phyloP scores from a whole-genome alignment of 495 filamentous ascomycete genomes.

The Tuber melanosporum region DNA sequence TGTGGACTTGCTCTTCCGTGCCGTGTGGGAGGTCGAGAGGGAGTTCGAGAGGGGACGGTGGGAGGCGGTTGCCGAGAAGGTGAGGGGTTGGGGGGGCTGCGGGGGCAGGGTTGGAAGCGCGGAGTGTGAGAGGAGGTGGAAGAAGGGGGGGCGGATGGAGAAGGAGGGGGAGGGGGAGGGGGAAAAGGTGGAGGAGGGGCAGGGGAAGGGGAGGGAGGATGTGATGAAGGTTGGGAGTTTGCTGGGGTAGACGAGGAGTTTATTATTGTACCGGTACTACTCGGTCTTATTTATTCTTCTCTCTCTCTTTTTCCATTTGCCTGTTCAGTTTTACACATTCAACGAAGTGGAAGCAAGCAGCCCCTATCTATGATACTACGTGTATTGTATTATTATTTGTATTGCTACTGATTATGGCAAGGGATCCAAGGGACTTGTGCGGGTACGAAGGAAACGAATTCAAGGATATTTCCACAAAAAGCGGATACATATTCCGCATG shows the following conservation, averaged over 20 bases:
- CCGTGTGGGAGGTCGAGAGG: conserved; percentile 23
- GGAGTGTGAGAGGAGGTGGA: conserved; percentile 30
- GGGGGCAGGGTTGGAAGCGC: conserved; percentile 22
- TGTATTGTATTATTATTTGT: neutral
- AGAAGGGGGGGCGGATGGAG: conserved; percentile 11
- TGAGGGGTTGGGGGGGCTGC: conserved; percentile 13
- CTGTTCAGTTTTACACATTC: neutral
- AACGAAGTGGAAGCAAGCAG: neutral
- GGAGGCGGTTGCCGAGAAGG: conserved; percentile 24
- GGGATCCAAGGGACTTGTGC: neutral
- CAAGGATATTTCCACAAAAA: neutral
- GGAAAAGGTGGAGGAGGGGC: neutral
- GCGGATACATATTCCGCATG: neutral
- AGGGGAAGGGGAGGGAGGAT: neutral
- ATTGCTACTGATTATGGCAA: neutral
- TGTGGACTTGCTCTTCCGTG: conserved; percentile 27
- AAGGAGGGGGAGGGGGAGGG: neutral
- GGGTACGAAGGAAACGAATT: neutral
- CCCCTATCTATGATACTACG: neutral
- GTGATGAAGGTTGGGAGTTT: neutral
- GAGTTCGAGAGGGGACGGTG: conserved; percentile 25
- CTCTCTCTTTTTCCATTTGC: neutral
- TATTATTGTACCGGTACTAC: neutral
- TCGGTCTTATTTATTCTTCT: neutral
- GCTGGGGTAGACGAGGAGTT: neutral